Base-by-base conservation (phyloP, 2,329 filamentous ascomycete genomes). In the Aspergillus sp. region DNA sequence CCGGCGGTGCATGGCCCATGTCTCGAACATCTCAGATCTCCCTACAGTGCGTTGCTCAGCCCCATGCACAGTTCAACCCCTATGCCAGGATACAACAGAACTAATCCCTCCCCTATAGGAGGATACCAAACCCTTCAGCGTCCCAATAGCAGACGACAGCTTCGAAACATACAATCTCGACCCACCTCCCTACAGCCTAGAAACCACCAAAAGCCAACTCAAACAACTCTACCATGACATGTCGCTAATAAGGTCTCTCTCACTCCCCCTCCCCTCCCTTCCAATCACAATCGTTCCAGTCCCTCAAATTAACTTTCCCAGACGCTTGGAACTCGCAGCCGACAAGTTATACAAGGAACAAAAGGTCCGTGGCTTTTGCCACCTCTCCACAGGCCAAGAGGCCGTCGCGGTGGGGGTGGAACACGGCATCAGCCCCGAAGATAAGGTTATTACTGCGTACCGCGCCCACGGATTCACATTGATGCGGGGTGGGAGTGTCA, bases 151-250 rank as follows among this genome's bases (percentile, higher is more conserved):
- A 76, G 91, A 96, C 78, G 92, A 97, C 86, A 92, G 90, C 81
- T 98, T 96, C 82, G 94, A 97, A 85, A 96, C 93, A 52, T 98
- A 97, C 83, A 90, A 96, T 83, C 87, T 98, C 73, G 94, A 97
- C 80, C 92, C 92, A 69, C 94, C 94, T 63, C 83, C 91, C 61
- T 96, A 96, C 83, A 91, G 90, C 64, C 82, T 97, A 67, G 84
- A 95, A 71, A 91, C 91, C 61, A 96, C 92, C 71, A 97, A 97
- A 87, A 90, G 89, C 80, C 90, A 97, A 82, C 84, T 98, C 73
- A 96, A 95, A 86, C 84, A 94, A 83, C 95, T 97, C 87, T 98
- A 97, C 85, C 88, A 88, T 78, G 91, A 97, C 78, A 97, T 98
- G 94, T 91, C 96, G 52, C 83, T 86, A 69, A 88, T 92, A 75